Conservation (phyloP, 2,329 filamentous ascomycete genomes). For the Colletotrichum spinosum region DNA sequence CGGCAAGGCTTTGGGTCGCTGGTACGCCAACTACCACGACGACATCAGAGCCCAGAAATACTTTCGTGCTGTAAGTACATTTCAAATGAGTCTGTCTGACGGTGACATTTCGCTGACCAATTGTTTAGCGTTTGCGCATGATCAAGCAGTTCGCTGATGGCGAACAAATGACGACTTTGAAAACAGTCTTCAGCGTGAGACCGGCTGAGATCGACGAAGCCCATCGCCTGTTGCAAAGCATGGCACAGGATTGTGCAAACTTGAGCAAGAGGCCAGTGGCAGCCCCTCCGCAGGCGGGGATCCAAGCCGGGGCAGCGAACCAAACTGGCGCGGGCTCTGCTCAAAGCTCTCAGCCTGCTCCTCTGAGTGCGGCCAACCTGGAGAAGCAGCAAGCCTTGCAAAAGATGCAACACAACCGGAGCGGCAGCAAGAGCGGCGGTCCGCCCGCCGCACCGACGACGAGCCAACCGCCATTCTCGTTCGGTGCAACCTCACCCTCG, state of each 20-base stretch:
- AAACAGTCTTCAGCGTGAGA: constrained; percentile 64
- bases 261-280: constrained; percentile 42
- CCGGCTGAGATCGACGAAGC: constrained; percentile 63
- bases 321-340: constrained; percentile 38
- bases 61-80: constrained; percentile 62
- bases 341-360: constrained; percentile 39
- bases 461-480: constrained; percentile 66
- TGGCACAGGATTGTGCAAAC: constrained; percentile 60
- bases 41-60: constrained; percentile 63
- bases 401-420: constrained; percentile 57
- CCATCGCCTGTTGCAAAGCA: constrained; percentile 60
- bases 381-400: constrained; percentile 64
- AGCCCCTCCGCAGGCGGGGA: constrained; percentile 21
- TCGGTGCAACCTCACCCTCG: constrained; percentile 68
- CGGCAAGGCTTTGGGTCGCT: constrained; percentile 56
- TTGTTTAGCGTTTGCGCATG: constrained; percentile 62
- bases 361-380: constrained; percentile 60
- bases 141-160: constrained; percentile 65
- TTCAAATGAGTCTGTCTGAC: too few relatives aligned
- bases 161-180: constrained; percentile 57
- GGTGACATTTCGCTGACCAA: constrained; percentile 46
- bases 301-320: constrained; percentile 39
- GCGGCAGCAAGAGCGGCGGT: constrained; percentile 59
- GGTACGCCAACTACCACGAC: constrained; percentile 62
- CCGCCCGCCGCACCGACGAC: constrained; percentile 69